These are phyloP conservation scores for Staphylotrichum tortipilum DNA, from an alignment of 495 filamentous ascomycete species.

Conservation along the genomic window DNA sequence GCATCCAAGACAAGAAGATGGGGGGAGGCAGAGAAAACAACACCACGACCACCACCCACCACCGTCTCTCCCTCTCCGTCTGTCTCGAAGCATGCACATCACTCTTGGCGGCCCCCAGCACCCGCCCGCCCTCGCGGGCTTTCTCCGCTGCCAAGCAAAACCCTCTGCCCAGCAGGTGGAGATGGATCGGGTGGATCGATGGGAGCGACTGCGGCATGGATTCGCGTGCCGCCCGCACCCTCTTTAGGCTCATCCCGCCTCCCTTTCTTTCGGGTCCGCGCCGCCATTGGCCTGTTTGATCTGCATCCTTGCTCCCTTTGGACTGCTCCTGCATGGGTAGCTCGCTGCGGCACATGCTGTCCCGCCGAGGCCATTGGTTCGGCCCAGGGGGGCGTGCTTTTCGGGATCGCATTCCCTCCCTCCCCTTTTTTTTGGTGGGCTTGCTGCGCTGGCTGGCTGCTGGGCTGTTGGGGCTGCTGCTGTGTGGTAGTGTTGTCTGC, in stretches of 20 bases:
- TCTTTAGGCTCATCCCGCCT: conserved; percentile 27
- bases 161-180: conserved; percentile 2
- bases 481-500: no score
- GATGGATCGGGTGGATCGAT: conserved; percentile 17
- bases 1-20: no score
- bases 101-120: not conserved
- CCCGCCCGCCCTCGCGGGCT: not conserved
- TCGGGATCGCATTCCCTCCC: no score
- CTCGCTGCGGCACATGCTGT: conserved; percentile 5
- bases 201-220: conserved; percentile 14
- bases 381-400: no score
- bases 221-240: conserved; percentile 17
- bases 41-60: no score
- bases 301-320: conserved; percentile 17
- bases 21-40: no score
- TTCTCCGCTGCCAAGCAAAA: conserved; percentile 6
- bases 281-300: conserved; percentile 7
- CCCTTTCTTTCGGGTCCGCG: conserved; percentile 17
- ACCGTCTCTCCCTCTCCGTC: no score
- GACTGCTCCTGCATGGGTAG: conserved; percentile 12
- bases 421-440: no score
- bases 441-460: no score
- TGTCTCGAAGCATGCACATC: no score
- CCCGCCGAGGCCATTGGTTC: conserved; percentile 3
- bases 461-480: no score